A percentile compares a stretch with the other conserved stretches of the same genome.
phyloP scores from a whole-genome alignment of 208 protist genomes.

The Trypanosoma conorhini region DNA sequence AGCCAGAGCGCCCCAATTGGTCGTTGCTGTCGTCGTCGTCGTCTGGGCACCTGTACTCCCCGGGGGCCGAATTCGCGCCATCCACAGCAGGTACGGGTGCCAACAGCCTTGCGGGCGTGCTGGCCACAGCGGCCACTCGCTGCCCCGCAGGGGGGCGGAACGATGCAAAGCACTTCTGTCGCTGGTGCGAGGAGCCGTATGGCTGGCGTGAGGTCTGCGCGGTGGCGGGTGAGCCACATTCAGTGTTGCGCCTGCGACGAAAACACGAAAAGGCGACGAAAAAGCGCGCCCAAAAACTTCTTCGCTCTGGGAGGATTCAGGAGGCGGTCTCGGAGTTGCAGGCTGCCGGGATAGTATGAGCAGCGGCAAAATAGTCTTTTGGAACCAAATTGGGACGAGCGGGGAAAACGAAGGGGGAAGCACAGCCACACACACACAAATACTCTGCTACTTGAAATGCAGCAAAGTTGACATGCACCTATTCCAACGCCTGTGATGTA shows the following conservation, averaged over 20 bases:
- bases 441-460: not conserved
- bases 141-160: not conserved
- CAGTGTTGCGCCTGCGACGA: constrained; percentile 34
- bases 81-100: not conserved
- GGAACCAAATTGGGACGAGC: not conserved
- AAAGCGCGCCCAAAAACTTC: constrained; percentile 44
- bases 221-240: constrained; percentile 31
- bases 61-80: not conserved
- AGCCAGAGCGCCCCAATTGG: not conserved
- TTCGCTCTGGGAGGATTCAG: constrained; percentile 36
- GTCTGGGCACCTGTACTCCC: not conserved
- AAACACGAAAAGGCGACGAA: constrained; percentile 50
- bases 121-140: not conserved
- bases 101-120: not conserved
- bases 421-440: not conserved
- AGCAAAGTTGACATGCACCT: not conserved
- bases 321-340: constrained; percentile 46
- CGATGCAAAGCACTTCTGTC: constrained; percentile 33
- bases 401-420: not conserved
- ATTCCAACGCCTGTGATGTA: not conserved
- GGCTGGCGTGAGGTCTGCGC: constrained; percentile 30
- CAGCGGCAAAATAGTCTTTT: not conserved
- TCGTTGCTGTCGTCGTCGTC: not conserved
- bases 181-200: constrained; percentile 42
- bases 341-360: constrained; percentile 11